These are phyloP conservation scores for Arabidopsis suecica DNA, from an alignment of 345 rosid genomes.

Conservation along the genomic window DNA sequence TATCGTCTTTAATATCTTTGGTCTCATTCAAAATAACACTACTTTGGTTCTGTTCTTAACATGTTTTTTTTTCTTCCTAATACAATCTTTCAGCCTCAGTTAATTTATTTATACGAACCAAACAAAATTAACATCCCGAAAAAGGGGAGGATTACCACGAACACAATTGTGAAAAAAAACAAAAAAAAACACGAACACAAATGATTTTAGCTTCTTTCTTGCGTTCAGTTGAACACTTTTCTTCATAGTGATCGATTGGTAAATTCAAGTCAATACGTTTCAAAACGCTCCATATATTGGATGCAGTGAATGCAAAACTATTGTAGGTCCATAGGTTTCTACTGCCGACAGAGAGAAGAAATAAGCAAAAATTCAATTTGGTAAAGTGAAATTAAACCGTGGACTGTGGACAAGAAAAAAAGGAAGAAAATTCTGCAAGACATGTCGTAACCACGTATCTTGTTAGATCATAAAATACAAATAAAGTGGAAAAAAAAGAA, in stretches of 20 bases:
- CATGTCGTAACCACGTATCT: background rate
- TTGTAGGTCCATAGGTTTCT: conserved; percentile 31
- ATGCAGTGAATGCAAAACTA: conserved; percentile 31
- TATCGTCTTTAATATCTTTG: conserved; percentile 36
- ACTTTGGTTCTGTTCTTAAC: conserved; percentile 9
- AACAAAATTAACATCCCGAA: background rate
- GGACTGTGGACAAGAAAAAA: background rate
- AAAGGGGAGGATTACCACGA: background rate
- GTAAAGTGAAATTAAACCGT: conserved; percentile 13
- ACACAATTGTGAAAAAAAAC: no score
- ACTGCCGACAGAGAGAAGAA: conserved; percentile 35
- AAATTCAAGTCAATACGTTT: background rate
- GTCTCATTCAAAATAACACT: conserved; percentile 15
- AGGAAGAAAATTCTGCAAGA: background rate
- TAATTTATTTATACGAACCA: background rate
- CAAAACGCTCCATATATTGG: conserved; percentile 1
- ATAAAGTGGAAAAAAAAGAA: conserved; percentile 18
- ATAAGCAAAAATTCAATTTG: conserved; percentile 14
- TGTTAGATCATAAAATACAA: background rate
- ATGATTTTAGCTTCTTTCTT: background rate
- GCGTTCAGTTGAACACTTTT: background rate
- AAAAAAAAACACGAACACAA: no score
- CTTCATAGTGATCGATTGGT: background rate
- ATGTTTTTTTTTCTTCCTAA: background rate
- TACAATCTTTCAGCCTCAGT: background rate